Conservation (phyloP, 495 filamentous ascomycete genomes). For the Elaphomyces granulatus region DNA sequence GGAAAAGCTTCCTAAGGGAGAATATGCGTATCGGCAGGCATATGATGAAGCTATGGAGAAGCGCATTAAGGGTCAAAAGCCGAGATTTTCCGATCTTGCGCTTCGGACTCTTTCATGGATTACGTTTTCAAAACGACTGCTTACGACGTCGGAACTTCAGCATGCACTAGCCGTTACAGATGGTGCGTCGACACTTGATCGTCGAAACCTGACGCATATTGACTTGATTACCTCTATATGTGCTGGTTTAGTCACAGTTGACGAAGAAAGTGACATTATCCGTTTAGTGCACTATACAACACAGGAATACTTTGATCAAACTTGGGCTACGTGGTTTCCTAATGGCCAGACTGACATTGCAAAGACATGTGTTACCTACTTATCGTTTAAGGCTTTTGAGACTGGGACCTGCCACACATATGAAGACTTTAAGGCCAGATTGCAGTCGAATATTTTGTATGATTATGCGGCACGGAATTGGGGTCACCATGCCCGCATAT, state of each 20-base stretch:
- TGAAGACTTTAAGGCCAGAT: constrained; percentile 2
- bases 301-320: constrained; percentile 21
- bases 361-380: constrained; percentile 14
- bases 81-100: constrained; percentile 14
- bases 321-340: constrained; percentile 11
- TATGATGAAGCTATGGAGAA: constrained; percentile 26
- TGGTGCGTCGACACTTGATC: constrained; percentile 7
- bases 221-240: constrained; percentile 17
- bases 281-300: constrained; percentile 18
- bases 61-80: constrained; percentile 21
- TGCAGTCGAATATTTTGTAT: constrained; percentile 18
- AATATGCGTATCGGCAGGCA: constrained; percentile 9
- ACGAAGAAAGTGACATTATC: constrained; percentile 18
- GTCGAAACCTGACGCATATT: constrained; percentile 13
- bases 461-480: constrained; percentile 33
- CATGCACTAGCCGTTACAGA: constrained; percentile 23
- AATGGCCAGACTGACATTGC: constrained; percentile 17
- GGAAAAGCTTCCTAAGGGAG: constrained; percentile 13
- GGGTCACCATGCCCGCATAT: constrained; percentile 19
- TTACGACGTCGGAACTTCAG: constrained; percentile 14
- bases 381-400: constrained; percentile 12
- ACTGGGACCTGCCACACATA: constrained; percentile 5
- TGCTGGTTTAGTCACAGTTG: constrained; percentile 21
- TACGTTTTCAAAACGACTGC: constrained; percentile 9
- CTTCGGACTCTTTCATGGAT: constrained; percentile 29